A percentile compares a stretch with the other conserved stretches of the same genome.
These are phyloP conservation scores for Litsea cubeba DNA, from an alignment of 164 flowering plant species.

Conservation along the genomic window DNA sequence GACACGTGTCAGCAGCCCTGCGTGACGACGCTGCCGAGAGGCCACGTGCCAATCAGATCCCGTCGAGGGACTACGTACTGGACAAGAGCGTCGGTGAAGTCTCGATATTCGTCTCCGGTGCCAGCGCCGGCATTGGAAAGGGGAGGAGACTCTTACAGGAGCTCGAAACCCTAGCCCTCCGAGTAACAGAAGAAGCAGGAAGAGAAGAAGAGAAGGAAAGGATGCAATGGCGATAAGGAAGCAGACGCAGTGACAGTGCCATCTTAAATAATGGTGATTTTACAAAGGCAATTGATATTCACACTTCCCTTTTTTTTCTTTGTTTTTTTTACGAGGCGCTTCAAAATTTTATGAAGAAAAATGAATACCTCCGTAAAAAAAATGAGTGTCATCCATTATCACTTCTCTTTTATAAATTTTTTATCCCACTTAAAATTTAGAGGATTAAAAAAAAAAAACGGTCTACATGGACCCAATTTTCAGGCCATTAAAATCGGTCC, in stretches of 20 bases:
- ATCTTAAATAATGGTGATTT: background rate
- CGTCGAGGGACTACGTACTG: constrained; percentile 89
- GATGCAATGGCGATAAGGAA: background rate
- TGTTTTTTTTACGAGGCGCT: too few species aligned
- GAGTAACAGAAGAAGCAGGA: constrained; percentile 8
- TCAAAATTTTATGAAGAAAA: too few species aligned
- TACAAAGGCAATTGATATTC: too few species aligned
- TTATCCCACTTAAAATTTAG: too few species aligned
- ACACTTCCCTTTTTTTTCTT: too few species aligned
- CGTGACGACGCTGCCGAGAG: constrained; percentile 76
- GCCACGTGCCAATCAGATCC: constrained; percentile 84
- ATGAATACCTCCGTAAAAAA: too few species aligned
- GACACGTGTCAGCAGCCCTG: constrained; percentile 96
- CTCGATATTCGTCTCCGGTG: constrained; percentile 5
- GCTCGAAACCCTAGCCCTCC: constrained; percentile 7
- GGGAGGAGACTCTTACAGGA: constrained; percentile 1
- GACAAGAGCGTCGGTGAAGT: constrained; percentile 42
- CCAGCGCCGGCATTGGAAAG: constrained; percentile 4
- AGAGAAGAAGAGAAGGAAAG: constrained; percentile 1
- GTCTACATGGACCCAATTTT: too few species aligned
- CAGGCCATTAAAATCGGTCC: too few species aligned
- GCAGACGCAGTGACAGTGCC: background rate
- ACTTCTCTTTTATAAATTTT: too few species aligned
- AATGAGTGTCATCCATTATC: too few species aligned
- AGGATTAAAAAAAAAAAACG: too few species aligned